Evolutionary conservation across 2,329 filamentous ascomycete species (phyloP).

Genomic region (Talaromyces sp.): DNA sequence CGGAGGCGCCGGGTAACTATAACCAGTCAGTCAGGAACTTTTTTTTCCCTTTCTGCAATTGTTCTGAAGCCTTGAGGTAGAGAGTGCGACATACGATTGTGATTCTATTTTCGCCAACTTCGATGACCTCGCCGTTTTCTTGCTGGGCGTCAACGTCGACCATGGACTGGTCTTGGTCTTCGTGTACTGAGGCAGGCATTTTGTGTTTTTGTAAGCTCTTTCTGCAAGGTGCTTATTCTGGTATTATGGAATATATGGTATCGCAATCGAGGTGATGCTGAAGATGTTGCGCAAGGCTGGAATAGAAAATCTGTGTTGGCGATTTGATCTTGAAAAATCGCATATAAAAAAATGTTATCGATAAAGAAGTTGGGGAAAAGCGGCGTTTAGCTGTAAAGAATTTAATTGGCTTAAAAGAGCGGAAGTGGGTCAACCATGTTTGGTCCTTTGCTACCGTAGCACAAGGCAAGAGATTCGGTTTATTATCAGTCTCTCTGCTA

Average conservation of each 20-base stretch:
- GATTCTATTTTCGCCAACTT: constrained; percentile 53
- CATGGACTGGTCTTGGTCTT: constrained; percentile 44
- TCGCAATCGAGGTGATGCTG: no score
- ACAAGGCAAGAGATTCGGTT: no score
- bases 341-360: constrained; percentile 19
- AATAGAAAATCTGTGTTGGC: background rate
- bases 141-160: constrained; percentile 39
- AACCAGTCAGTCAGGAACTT: background rate
- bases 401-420: background rate
- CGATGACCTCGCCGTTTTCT: constrained; percentile 45
- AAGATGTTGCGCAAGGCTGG: background rate
- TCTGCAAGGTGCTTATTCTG: no score
- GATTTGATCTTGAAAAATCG: constrained; percentile 6
- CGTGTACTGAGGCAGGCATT: constrained; percentile 41
- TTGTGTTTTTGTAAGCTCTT: background rate
- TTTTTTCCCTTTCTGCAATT: no score
- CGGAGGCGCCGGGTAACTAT: constrained; percentile 76
- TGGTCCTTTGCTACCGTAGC: background rate
- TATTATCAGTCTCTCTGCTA: no score
- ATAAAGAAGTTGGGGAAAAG: constrained; percentile 14
- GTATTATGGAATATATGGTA: no score
- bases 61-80: no score
- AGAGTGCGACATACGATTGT: constrained; percentile 51
- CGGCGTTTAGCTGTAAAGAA: background rate
- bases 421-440: background rate